Evolutionary conservation across 192 early-diverging fungal species (phyloP).

Genomic region (Helicostylum pulchrum): DNA sequence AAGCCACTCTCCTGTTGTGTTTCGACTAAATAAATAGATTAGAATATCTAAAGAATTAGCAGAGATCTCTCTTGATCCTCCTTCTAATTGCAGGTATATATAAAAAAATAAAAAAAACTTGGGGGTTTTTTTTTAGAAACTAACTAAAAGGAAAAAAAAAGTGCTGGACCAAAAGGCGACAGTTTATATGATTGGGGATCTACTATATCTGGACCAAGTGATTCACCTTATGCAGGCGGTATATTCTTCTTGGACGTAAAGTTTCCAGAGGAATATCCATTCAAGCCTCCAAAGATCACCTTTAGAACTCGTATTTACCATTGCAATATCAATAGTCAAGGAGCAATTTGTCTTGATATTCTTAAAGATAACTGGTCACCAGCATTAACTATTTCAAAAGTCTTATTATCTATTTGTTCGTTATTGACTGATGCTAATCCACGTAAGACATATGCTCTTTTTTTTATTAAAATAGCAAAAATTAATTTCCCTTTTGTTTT

Average conservation of each 20-base stretch:
- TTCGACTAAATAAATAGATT: slow-evolving; percentile 10
- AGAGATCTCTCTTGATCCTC: slow-evolving; percentile 93
- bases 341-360: slow-evolving; percentile 91
- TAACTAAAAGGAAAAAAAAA: slow-evolving; percentile 23
- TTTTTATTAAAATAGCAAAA: no score
- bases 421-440: slow-evolving; percentile 93
- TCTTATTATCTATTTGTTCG: slow-evolving; percentile 88
- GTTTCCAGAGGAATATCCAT: slow-evolving; percentile 93
- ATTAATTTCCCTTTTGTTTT: not conserved
- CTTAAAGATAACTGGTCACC: slow-evolving; percentile 98
- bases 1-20: slow-evolving; percentile 1
- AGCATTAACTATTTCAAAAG: slow-evolving; percentile 94
- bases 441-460: slow-evolving; percentile 45
- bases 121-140: not conserved
- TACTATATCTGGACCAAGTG: slow-evolving; percentile 87
- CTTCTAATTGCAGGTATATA: slow-evolving; percentile 78
- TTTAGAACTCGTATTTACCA: slow-evolving; percentile 96
- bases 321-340: slow-evolving; percentile 93
- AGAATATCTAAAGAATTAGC: slow-evolving; percentile 97
- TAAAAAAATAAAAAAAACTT: not conserved
- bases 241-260: slow-evolving; percentile 92
- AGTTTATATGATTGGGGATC: slow-evolving; percentile 96
- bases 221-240: slow-evolving; percentile 86
- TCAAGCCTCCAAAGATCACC: slow-evolving; percentile 89
- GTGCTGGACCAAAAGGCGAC: slow-evolving; percentile 94